These are phyloP conservation scores for Tricholoma furcatifolium DNA, from an alignment of 768 basidiomycete genomes.

Conservation along the genomic window DNA sequence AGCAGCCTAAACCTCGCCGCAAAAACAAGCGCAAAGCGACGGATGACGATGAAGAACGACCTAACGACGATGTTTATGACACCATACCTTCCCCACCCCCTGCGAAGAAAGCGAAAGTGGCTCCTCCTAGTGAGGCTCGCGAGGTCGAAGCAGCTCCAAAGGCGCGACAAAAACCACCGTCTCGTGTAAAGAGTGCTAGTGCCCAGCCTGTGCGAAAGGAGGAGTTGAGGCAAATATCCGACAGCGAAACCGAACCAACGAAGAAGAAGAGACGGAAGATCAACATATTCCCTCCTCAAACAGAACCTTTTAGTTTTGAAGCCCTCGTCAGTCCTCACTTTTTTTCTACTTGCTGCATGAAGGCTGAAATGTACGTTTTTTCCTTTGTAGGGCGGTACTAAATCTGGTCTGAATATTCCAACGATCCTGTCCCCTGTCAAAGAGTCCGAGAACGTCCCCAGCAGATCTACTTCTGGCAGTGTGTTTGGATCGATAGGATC, in stretches of 20 bases:
- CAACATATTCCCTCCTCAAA: constrained; percentile 51
- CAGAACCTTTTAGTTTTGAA: constrained; percentile 44
- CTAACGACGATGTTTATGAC: constrained; percentile 16
- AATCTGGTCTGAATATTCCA: constrained; percentile 55
- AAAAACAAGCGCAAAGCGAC: constrained; percentile 29
- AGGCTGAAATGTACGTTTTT: constrained; percentile 4
- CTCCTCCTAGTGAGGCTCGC: constrained; percentile 5
- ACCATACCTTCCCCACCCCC: constrained; percentile 13
- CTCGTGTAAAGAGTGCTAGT: constrained; percentile 18
- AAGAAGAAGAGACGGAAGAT: constrained; percentile 76
- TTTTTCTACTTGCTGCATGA: neutral
- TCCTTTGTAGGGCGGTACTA: constrained; percentile 32
- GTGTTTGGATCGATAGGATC: constrained; percentile 23
- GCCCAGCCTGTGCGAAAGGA: constrained; percentile 3
- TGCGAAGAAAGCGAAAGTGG: constrained; percentile 16
- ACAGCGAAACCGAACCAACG: constrained; percentile 17
- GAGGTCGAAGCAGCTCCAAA: neutral
- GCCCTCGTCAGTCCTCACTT: constrained; percentile 27
- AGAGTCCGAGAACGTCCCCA: constrained; percentile 48
- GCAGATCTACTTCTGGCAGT: constrained; percentile 37
- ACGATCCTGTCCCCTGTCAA: constrained; percentile 67
- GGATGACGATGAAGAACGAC: constrained; percentile 15
- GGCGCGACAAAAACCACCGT: constrained; percentile 11
- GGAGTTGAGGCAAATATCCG: constrained; percentile 3
- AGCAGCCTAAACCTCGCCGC: constrained; percentile 9